Evolutionary conservation across 2,329 filamentous ascomycete genomes (phyloP), one percentile per base, ranked within the genome.

Genomic region (Monilinia vaccinii-corymbosi): DNA sequence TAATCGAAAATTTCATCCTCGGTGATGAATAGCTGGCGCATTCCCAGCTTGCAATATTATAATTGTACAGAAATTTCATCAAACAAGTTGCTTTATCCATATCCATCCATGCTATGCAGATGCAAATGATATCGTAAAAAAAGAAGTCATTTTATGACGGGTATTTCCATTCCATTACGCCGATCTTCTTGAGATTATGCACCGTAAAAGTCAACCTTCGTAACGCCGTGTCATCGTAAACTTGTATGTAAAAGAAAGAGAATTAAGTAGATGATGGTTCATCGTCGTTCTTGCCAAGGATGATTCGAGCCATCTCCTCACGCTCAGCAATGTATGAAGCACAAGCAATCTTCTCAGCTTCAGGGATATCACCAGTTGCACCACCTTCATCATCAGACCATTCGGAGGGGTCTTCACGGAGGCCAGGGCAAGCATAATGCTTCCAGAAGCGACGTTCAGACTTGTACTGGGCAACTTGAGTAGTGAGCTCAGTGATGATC

Each of bases 361-460:
- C 62, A 8, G 58, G 32, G 16, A 79, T 77, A 0, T 77, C 74
- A 61, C 87, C 84, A 31, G 86, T 77, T 25, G 87, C 71, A 66
- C 87, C 84, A 64, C 40, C 56, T 45, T 87, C 84, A 60, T 82
- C 82, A 68, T 82, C 86, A 78, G 82, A 85, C 68, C 78, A 84
- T 44, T 73, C 73, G 2, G 72, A 72, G 2, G 79, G 75, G 53
- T 85, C 82, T 28, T 85, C 82, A 10, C 78, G 73, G 42, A 86
- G 71, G 60, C 82, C 77, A 11, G 82, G 82, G 78, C 86, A 80
- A 16, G 84, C 84, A 76, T 86, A 78, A 46, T 84, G 76, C 73
- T 86, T 86, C 84, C 83, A 87, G 71, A 84, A 85, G 2, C 84
- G 76, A 58, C 85, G 68, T 71, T 86, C 82, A 70, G 85, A 82